Evolutionary conservation across 805 yeast species (phyloP).

Genomic region (Pichia exigua): DNA sequence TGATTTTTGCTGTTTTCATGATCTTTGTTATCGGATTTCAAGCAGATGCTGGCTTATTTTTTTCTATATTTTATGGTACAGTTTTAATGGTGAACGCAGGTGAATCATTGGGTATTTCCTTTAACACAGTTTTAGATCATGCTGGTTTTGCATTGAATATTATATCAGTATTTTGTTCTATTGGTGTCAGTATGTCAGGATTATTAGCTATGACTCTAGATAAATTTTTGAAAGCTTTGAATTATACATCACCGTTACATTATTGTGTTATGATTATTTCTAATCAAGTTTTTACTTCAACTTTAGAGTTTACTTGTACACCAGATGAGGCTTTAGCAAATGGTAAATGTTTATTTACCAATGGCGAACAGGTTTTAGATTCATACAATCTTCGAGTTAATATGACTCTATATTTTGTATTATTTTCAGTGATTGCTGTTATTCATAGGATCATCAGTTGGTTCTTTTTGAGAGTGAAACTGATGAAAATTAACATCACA

Average conservation of each 20-base stretch:
- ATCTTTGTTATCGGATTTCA: constrained; percentile 72
- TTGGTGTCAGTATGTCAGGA: constrained; percentile 82
- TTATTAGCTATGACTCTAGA: constrained; percentile 75
- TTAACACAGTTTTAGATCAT: constrained; percentile 64
- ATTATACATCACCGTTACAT: constrained; percentile 71
- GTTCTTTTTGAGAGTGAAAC: constrained; percentile 17
- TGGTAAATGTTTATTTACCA: constrained; percentile 38
- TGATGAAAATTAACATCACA: constrained; percentile 16
- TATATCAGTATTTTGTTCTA: constrained; percentile 54
- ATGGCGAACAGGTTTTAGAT: constrained; percentile 51
- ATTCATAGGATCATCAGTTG: constrained; percentile 36
- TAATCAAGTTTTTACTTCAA: constrained; percentile 48
- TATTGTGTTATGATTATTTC: constrained; percentile 57
- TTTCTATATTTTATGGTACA: constrained; percentile 49
- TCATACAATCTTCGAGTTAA: constrained; percentile 38
- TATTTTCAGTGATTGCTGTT: constrained; percentile 33
- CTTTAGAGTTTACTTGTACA: constrained; percentile 43
- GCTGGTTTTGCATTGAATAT: constrained; percentile 76
- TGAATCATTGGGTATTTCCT: constrained; percentile 76
- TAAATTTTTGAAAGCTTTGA: constrained; percentile 56
- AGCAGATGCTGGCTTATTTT: constrained; percentile 56
- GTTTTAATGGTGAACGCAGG: constrained; percentile 62
- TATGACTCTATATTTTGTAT: constrained; percentile 31
- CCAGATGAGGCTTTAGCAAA: constrained; percentile 21
- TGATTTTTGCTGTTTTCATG: constrained; percentile 52